Evolutionary conservation across 345 rosid genomes (phyloP).

Genomic region (Eucalyptus regnans): DNA sequence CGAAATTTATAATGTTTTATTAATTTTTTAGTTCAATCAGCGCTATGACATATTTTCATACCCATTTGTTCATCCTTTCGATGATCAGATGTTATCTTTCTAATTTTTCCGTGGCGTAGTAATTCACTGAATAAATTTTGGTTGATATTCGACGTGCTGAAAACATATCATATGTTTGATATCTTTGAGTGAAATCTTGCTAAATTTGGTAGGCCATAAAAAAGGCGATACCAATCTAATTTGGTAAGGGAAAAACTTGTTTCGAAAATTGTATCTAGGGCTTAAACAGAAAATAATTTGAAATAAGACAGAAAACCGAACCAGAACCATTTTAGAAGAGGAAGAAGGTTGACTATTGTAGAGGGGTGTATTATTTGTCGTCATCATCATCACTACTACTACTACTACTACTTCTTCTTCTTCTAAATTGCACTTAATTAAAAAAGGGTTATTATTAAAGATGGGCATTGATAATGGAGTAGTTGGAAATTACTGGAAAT

Average conservation of each 20-base stretch:
- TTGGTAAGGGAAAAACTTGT: neutral
- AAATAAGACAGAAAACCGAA: neutral
- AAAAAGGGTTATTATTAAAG: neutral
- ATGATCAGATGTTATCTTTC: neutral
- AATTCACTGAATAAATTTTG: neutral
- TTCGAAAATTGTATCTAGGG: neutral
- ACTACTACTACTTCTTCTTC: neutral
- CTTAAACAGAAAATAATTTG: neutral
- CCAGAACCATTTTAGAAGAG: neutral
- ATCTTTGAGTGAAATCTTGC: neutral
- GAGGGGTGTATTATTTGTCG: neutral
- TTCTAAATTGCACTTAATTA: neutral
- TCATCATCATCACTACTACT: neutral
- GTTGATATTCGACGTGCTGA: fast-evolving
- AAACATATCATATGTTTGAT: neutral
- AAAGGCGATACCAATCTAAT: neutral
- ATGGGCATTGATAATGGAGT: neutral
- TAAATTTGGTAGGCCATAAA: too few relatives aligned
- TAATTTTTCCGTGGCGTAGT: neutral
- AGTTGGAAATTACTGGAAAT: neutral
- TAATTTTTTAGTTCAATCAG: neutral
- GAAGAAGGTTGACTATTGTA: neutral
- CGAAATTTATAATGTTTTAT: neutral
- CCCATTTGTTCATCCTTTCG: neutral
- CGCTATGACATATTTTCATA: neutral